Evolutionary conservation across 768 basidiomycete genomes (phyloP).

Genomic region (Lentinula guzmanii): DNA sequence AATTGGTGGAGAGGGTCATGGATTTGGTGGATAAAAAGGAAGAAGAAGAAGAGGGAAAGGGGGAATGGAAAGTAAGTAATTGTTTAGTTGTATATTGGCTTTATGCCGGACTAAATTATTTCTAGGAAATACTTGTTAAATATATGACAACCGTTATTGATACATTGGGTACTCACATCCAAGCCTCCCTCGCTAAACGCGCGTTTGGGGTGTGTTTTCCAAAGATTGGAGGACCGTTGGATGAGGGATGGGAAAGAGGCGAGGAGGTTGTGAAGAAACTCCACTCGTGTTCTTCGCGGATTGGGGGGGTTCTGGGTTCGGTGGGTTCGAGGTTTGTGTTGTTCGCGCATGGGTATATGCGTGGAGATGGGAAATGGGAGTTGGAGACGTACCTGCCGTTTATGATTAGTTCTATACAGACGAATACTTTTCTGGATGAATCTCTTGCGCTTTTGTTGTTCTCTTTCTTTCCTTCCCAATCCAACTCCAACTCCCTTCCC

Average conservation of each 20-base stretch:
- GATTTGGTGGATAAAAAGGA: not conserved
- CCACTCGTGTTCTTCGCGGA: not conserved
- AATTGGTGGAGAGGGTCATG: not conserved
- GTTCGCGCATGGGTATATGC: not conserved
- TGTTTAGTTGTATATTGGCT: not conserved
- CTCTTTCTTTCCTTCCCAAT: not conserved
- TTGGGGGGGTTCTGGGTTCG: not conserved
- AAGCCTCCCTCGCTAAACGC: conserved; percentile 38
- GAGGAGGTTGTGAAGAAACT: conserved; percentile 25
- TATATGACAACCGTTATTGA: not conserved
- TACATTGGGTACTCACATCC: conserved; percentile 26
- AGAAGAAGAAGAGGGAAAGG: not conserved
- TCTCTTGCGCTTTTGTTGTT: not conserved
- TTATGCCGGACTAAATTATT: not conserved
- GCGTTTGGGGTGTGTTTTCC: conserved; percentile 41
- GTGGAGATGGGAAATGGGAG: too few relatives aligned
- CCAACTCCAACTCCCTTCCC: not conserved
- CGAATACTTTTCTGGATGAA: conserved; percentile 23
- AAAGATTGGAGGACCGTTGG: conserved; percentile 25
- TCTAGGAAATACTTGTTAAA: not conserved
- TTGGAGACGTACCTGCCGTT: conserved; percentile 16
- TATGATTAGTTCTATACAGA: conserved; percentile 45
- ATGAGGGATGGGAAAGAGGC: conserved; percentile 33
- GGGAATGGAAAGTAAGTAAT: not conserved
- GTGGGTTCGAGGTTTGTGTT: not conserved